These are phyloP conservation scores for Thalia dealbata DNA, from an alignment of 176 grass and related monocot genomes.

Conservation along the genomic window DNA sequence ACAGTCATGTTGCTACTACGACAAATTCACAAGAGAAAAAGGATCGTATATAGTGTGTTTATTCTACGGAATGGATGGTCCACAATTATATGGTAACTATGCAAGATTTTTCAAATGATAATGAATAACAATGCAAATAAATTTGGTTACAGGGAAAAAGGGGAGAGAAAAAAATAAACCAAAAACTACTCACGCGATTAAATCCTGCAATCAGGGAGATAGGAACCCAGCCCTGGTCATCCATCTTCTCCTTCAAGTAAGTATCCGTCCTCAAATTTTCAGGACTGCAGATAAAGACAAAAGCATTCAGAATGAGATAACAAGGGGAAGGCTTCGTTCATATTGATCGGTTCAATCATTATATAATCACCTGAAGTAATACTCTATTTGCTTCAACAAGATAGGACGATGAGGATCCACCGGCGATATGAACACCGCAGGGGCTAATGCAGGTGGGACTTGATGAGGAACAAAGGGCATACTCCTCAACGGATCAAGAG, in stretches of 20 bases:
- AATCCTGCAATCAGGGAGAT: conserved; percentile 66
- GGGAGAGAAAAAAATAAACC: not conserved
- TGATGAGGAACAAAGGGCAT: conserved; percentile 28
- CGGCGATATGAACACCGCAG: conserved; percentile 27
- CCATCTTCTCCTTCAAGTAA: conserved; percentile 62
- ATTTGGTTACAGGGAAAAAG: not conserved
- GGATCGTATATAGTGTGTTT: too few relatives aligned
- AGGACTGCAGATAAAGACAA: conserved; percentile 38
- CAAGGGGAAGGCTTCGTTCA: not conserved
- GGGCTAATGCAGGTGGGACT: conserved; percentile 21
- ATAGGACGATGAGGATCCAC: conserved; percentile 21
- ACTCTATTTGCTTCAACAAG: conserved; percentile 75
- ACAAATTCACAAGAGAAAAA: too few relatives aligned
- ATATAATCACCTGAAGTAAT: conserved; percentile 73
- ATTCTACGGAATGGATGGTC: too few relatives aligned
- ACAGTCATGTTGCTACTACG: too few relatives aligned
- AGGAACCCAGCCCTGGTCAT: conserved; percentile 75
- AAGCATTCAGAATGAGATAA: conserved; percentile 13
- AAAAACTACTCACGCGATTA: conserved; percentile 45
- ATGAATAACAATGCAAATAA: not conserved
- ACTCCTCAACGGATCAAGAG: conserved; percentile 47
- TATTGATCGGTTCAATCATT: not conserved
- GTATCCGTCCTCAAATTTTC: conserved; percentile 76
- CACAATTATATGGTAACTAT: too few relatives aligned
- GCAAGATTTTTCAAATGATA: not conserved